Conservation (phyloP, 768 basidiomycete species). For the Mycena olivaceomarginata region DNA sequence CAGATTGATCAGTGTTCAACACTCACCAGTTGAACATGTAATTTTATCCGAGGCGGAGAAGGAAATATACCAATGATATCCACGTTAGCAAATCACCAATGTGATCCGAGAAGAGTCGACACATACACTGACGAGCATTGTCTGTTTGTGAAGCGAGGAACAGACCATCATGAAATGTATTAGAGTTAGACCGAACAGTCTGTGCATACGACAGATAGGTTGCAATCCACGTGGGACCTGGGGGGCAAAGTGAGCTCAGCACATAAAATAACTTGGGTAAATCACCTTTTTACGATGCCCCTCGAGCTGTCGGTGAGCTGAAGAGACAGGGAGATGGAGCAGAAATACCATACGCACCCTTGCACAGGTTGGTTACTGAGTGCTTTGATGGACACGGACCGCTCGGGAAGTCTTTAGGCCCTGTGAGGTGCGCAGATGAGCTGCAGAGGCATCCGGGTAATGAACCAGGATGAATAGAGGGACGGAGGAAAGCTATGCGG, state of each 20-base stretch:
- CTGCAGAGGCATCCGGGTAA: neutral
- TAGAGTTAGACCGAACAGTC: neutral
- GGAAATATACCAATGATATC: neutral
- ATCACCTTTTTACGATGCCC: too few relatives aligned
- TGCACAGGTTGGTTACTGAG: too few relatives aligned
- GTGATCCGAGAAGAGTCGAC: neutral
- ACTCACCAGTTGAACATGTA: constrained; percentile 20
- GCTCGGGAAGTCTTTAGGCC: constrained; percentile 7
- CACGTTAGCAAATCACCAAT: neutral
- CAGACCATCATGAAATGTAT: constrained; percentile 10
- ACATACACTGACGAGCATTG: constrained; percentile 8
- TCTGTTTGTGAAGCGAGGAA: constrained; percentile 20
- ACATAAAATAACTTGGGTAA: too few relatives aligned
- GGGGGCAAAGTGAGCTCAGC: constrained; percentile 1
- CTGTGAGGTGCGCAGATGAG: neutral
- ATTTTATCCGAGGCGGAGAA: constrained; percentile 13
- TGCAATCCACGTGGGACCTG: too few relatives aligned
- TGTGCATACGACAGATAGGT: too few relatives aligned
- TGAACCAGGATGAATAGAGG: neutral
- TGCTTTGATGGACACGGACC: constrained; percentile 3
- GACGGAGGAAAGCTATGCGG: too few relatives aligned
- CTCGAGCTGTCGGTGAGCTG: neutral
- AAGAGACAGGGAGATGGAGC: neutral
- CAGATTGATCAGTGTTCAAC: constrained; percentile 20
- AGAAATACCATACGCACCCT: neutral